Percentiles rank a stretch among this genome's conserved stretches.
Evolutionary conservation across 192 early-diverging fungal genomes (phyloP).

Genomic region (Coemansia pectinata): DNA sequence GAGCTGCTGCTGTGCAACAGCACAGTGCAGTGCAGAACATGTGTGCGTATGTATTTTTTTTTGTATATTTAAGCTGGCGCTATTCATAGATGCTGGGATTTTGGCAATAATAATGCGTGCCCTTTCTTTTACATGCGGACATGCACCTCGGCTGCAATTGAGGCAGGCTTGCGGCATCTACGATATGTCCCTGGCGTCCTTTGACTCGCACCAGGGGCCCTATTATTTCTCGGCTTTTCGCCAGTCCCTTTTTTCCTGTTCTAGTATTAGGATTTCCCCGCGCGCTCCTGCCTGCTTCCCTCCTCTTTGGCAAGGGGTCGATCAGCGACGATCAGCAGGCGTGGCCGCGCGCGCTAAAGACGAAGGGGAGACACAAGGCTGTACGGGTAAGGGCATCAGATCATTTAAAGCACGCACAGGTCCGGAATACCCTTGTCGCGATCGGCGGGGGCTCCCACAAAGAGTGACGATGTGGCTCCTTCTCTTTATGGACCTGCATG

Average conservation of each 20-base stretch:
- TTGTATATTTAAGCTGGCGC: neutral
- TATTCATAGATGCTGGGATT: neutral
- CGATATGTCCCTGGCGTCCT: neutral
- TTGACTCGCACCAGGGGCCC: neutral
- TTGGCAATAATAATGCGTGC: neutral
- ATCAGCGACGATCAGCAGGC: neutral
- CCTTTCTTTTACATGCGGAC: neutral
- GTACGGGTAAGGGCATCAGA: neutral
- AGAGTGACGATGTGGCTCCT: slow-evolving; percentile 2
- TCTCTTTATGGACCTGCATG: slow-evolving; percentile 8
- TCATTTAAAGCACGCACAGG: neutral
- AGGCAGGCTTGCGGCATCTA: slow-evolving; percentile 2
- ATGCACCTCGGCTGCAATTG: neutral
- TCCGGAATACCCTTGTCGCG: slow-evolving; percentile 6
- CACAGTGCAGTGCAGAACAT: neutral
- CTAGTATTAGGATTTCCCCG: neutral
- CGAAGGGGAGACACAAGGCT: neutral
- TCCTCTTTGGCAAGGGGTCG: slow-evolving; percentile 1
- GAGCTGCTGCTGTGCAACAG: neutral
- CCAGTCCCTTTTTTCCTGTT: neutral
- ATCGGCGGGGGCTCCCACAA: neutral
- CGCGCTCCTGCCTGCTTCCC: neutral
- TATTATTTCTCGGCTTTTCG: neutral
- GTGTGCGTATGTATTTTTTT: neutral
- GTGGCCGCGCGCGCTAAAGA: neutral